phyloP scores from a whole-genome alignment of 805 yeast genomes.

The Candida multigemmis region DNA sequence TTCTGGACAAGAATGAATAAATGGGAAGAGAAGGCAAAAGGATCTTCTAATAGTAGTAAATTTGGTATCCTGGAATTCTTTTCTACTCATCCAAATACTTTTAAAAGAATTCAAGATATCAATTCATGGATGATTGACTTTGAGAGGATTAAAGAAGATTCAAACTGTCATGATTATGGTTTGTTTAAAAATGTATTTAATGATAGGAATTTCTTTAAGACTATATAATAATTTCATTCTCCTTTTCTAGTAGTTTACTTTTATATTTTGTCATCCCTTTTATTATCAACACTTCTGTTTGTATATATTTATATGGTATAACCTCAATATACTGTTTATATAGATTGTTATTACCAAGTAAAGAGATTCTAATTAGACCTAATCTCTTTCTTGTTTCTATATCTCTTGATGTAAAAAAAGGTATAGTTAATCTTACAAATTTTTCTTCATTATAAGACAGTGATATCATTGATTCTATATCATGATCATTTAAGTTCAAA shows the following conservation, averaged over 20 bases:
- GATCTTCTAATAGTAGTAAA: conserved; percentile 11
- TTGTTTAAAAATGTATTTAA: conserved; percentile 2
- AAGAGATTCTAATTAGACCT: conserved; percentile 22
- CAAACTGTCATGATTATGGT: conserved; percentile 5
- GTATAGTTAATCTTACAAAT: conserved; percentile 27
- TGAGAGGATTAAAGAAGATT: conserved; percentile 27
- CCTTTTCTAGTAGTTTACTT: too few relatives aligned
- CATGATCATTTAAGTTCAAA: conserved; percentile 5
- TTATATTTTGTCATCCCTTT: background rate
- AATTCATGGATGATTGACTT: conserved; percentile 58
- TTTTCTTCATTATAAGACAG: conserved; percentile 5
- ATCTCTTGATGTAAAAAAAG: conserved; percentile 16
- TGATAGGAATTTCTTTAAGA: too few relatives aligned
- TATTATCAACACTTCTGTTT: conserved; percentile 3
- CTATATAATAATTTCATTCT: too few relatives aligned
- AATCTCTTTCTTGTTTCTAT: conserved; percentile 6
- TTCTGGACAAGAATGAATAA: conserved; percentile 79
- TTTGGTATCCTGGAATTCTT: conserved; percentile 60
- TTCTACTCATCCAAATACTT: conserved; percentile 84
- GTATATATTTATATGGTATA: conserved; percentile 8
- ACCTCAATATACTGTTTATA: conserved; percentile 2
- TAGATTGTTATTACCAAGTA: conserved; percentile 11
- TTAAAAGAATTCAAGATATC: conserved; percentile 63
- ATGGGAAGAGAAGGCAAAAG: conserved; percentile 33
- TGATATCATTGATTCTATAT: too few relatives aligned